These are phyloP conservation scores for Xylaria sp. DNA, from an alignment of 2,329 filamentous ascomycete species.

Conservation along the genomic window DNA sequence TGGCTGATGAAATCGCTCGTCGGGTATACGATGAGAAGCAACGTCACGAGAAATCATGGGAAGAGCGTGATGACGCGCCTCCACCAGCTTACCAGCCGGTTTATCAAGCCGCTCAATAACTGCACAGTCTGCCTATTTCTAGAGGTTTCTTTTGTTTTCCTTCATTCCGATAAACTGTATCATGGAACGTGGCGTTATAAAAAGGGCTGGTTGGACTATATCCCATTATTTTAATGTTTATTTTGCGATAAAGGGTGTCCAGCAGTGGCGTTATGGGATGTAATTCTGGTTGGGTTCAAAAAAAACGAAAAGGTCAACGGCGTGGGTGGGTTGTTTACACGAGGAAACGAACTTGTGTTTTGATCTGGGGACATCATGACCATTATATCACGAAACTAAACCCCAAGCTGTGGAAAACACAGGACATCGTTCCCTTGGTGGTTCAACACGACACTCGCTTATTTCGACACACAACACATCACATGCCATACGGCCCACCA, in stretches of 20 bases:
- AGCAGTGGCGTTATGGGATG: constrained; percentile 39
- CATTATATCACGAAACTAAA: constrained; percentile 8
- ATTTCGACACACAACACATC: constrained; percentile 10
- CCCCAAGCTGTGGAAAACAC: constrained; percentile 17
- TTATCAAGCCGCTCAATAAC: constrained; percentile 65
- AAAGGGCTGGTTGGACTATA: constrained; percentile 28
- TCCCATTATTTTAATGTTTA: constrained; percentile 36
- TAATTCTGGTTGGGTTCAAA: constrained; percentile 25
- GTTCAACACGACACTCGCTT: constrained; percentile 27
- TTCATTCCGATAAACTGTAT: constrained; percentile 25
- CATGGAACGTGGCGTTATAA: constrained; percentile 37
- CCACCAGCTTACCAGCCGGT: constrained; percentile 73
- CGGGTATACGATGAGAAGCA: constrained; percentile 89
- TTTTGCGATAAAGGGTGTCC: constrained; percentile 28
- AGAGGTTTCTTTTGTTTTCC: constrained; percentile 28
- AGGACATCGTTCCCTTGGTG: constrained; percentile 13
- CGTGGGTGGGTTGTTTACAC: constrained; percentile 18
- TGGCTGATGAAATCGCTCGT: constrained; percentile 89
- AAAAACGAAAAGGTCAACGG: constrained; percentile 15
- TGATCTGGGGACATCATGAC: constrained; percentile 22
- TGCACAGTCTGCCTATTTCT: constrained; percentile 21
- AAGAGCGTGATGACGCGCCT: constrained; percentile 66
- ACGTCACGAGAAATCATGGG: constrained; percentile 63
- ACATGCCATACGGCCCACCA: constrained; percentile 20
- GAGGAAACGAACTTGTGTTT: constrained; percentile 24